Evolutionary conservation across 1,284 basidiomycete species (phyloP), one percentile per base, ranked within the genome.

Genomic region (Apiotrichum gracile): DNA sequence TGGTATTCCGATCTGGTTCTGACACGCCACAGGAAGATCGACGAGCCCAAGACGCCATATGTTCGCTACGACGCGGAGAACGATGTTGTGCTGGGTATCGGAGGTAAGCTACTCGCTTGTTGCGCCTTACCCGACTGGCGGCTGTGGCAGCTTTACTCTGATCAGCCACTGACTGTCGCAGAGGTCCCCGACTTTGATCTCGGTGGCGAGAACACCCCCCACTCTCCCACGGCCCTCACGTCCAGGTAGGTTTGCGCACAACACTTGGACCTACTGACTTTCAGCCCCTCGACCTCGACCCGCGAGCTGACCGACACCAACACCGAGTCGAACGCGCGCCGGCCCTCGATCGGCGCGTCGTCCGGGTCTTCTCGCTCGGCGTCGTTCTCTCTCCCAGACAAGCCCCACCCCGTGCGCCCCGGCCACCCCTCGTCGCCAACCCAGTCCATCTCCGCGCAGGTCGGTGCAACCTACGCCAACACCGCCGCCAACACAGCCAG

Each of bases 41-140:
- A 88, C 5, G 91, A 94, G 70, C 91, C 91, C 47, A 94, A 94
- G 82, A 94, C 91, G n/a, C 91, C 91, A 0, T 94, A 87, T 74
- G 90, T 94, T 49, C 80, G 88, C 58, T 91, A 92, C 73, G 88
- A 92, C 64, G 82, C 88, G 0, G 85, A 87, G 72, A 87, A 86
- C 39, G 90, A 92, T 69, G 81, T 83, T 52, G 77, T 91, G 41
- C 63, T 76, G 12, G 82, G 85, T 19, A 59, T 66, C 83, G 87
- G 87, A 47, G 63, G 86, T 80, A 19, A 34, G 43, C 24, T 38
- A 38, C 61, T 48, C n/a, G n/a, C n/a, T n/a, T n/a, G n/a, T n/a
- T n/a, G n/a, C n/a, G n/a, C n/a, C n/a, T n/a, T n/a, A n/a, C n/a
- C n/a, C n/a, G n/a, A n/a, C 0, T 19, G 31, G 9, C 31, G 10